These are phyloP conservation scores for Rosa hybrid DNA, from an alignment of 331 rosid genomes.

Conservation along the genomic window DNA sequence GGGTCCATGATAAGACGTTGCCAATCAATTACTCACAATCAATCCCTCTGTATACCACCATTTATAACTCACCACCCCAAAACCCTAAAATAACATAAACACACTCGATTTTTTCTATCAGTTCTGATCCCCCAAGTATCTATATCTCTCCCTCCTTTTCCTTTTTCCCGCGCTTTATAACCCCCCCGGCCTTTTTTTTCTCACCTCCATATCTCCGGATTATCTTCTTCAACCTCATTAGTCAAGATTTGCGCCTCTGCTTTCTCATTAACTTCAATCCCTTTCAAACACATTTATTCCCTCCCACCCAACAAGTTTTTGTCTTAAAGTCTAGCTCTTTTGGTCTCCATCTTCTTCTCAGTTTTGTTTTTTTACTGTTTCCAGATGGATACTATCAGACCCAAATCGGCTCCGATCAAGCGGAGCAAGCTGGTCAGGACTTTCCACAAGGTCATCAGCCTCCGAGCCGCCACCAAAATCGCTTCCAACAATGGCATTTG, in stretches of 20 bases:
- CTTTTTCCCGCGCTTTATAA: slow-evolving; percentile 47
- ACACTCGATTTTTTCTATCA: neutral
- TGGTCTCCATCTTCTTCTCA: neutral
- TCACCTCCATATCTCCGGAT: slow-evolving; percentile 30
- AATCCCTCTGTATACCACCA: slow-evolving; percentile 28
- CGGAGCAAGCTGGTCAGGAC: slow-evolving; percentile 58
- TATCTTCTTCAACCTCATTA: slow-evolving; percentile 13
- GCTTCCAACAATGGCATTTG: slow-evolving; percentile 80
- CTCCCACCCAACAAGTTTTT: slow-evolving; percentile 22
- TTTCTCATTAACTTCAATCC: slow-evolving; percentile 25
- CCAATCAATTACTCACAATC: slow-evolving; percentile 27
- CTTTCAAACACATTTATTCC: slow-evolving; percentile 13
- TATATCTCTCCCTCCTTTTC: neutral
- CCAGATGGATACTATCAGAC: slow-evolving; percentile 64
- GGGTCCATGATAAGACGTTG: slow-evolving; percentile 36
- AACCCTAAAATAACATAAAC: neutral
- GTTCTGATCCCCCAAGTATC: neutral
- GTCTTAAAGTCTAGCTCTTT: slow-evolving; percentile 20
- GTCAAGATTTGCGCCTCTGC: slow-evolving; percentile 44
- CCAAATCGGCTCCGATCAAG: slow-evolving; percentile 57
- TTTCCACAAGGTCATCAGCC: slow-evolving; percentile 67
- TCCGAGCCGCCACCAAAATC: slow-evolving; percentile 53
- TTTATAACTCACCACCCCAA: neutral
- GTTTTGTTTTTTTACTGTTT: neutral
- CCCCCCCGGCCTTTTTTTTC: neutral